A percentile compares a stretch with the other conserved stretches of the same genome.
Conservation (phyloP, 768 basidiomycete genomes). For the Tephrocybe sp. region DNA sequence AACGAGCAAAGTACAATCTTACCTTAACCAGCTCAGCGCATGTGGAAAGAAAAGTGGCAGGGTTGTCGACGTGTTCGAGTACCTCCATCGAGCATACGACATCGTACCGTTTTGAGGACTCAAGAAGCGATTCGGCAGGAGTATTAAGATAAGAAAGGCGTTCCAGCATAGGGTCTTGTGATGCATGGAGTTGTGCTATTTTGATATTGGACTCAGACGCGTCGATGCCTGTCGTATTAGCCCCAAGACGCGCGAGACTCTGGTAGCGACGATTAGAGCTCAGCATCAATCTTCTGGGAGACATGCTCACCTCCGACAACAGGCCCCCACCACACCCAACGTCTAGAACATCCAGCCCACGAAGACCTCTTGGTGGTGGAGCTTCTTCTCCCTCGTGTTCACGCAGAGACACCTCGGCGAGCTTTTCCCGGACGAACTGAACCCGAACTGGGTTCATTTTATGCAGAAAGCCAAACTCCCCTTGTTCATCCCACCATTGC, state of each 20-base stretch:
- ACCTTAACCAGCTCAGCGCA: slow-evolving; percentile 89
- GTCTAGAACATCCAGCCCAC: slow-evolving; percentile 75
- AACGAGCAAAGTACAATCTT: slow-evolving; percentile 18
- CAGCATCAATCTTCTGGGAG: neutral
- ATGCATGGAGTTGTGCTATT: slow-evolving; percentile 81
- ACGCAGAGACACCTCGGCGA: slow-evolving; percentile 52
- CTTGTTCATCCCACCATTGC: slow-evolving; percentile 89
- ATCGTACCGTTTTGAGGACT: slow-evolving; percentile 70
- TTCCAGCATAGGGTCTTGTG: slow-evolving; percentile 64
- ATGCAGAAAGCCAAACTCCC: slow-evolving; percentile 86
- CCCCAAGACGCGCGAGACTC: slow-evolving; percentile 88
- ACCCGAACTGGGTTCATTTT: slow-evolving; percentile 93
- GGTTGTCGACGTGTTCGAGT: slow-evolving; percentile 94
- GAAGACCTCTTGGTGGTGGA: slow-evolving; percentile 40
- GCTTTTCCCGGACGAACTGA: slow-evolving; percentile 76
- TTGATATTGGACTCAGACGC: slow-evolving; percentile 85
- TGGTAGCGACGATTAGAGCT: slow-evolving; percentile 25
- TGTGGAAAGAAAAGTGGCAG: slow-evolving; percentile 74
- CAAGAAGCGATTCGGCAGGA: slow-evolving; percentile 71
- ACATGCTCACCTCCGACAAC: slow-evolving; percentile 69
- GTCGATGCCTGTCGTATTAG: slow-evolving; percentile 87
- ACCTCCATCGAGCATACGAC: slow-evolving; percentile 98
- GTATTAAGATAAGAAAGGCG: slow-evolving; percentile 59
- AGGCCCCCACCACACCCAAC: slow-evolving; percentile 96
- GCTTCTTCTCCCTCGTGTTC: slow-evolving; percentile 46